Evolutionary conservation across 176 grass and related monocot genomes (phyloP).

Genomic region (Miscanthus lutarioriparius): DNA sequence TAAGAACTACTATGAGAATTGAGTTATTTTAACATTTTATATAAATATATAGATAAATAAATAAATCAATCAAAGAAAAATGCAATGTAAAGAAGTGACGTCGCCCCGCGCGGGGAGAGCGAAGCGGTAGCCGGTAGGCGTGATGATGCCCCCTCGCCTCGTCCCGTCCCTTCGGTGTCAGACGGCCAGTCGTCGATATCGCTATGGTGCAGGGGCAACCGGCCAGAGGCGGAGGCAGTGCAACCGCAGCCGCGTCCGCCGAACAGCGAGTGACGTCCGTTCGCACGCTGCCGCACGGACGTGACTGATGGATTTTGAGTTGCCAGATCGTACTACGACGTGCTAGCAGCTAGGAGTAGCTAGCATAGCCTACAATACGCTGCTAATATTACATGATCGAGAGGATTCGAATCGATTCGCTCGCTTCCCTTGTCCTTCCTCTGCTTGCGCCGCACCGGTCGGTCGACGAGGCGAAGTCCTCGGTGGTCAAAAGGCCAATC

Average conservation of each 20-base stretch:
- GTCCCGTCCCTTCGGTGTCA: constrained; percentile 30
- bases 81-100: too few species aligned
- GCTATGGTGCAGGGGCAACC: not conserved
- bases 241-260: not conserved
- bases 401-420: not conserved
- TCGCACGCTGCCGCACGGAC: constrained; percentile 5
- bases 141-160: not conserved
- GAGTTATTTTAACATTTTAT: too few species aligned
- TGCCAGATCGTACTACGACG: constrained; percentile 28
- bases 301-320: constrained; percentile 22
- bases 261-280: not conserved
- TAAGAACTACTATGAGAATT: too few species aligned
- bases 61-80: too few species aligned
- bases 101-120: not conserved
- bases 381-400: not conserved
- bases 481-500: not conserved
- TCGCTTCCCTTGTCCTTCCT: not conserved
- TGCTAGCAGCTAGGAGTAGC: not conserved
- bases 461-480: not conserved
- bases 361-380: not conserved
- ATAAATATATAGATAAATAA: too few species aligned
- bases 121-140: not conserved
- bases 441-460: not conserved
- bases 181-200: not conserved
- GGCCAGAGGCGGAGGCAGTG: not conserved